Evolutionary conservation across 1,284 basidiomycete genomes (phyloP).

Genomic region (Fomes fomentarius): DNA sequence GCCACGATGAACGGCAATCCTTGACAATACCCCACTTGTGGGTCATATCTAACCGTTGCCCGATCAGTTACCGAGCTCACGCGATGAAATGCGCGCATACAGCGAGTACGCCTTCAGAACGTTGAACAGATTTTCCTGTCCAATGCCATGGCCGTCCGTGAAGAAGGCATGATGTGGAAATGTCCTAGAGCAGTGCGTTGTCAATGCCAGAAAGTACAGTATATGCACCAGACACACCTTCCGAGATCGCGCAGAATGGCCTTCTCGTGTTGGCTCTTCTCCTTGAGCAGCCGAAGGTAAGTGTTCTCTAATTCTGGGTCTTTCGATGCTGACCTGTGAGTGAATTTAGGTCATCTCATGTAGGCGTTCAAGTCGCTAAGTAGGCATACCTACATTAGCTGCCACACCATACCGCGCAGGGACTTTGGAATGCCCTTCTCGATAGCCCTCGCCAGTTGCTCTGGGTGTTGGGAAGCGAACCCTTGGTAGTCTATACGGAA

Average conservation of each 20-base stretch:
- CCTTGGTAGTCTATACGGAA: conserved; percentile 73
- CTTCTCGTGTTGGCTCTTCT: conserved; percentile 89
- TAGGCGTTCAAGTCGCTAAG: neutral
- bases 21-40: conserved; percentile 97
- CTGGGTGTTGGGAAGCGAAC: conserved; percentile 79
- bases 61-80: conserved; percentile 17
- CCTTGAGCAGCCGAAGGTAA: conserved; percentile 86
- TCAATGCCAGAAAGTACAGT: neutral
- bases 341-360: neutral
- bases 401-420: conserved; percentile 96
- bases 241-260: conserved; percentile 91
- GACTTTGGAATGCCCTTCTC: conserved; percentile 89
- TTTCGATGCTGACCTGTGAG: conserved; percentile 81
- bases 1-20: conserved; percentile 96
- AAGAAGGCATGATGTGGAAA: conserved; percentile 99
- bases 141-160: conserved; percentile 87
- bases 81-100: conserved; percentile 42
- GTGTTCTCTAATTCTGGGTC: conserved; percentile 85
- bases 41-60: conserved; percentile 73
- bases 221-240: conserved; percentile 48
- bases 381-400: conserved; percentile 77
- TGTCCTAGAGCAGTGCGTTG: conserved; percentile 56
- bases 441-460: conserved; percentile 87
- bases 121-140: conserved; percentile 96
- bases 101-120: conserved; percentile 97